Evolutionary conservation across 164 flowering plant species (phyloP).

Genomic region (Liquidambar formosana): DNA sequence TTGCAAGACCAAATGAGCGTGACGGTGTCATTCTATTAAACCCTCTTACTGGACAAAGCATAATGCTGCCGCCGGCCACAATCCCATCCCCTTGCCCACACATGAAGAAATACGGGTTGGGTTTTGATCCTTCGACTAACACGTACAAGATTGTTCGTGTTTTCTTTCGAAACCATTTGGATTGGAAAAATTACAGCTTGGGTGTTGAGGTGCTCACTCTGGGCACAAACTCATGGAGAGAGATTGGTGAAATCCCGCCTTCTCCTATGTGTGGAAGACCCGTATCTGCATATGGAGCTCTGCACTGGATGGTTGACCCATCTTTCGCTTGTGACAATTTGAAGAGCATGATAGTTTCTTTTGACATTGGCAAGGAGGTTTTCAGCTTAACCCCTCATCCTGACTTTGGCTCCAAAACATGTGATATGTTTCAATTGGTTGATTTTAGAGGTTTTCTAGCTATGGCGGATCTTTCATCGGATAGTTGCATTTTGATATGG

Average conservation of each 20-base stretch:
- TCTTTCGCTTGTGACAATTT: background rate
- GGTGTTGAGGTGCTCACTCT: background rate
- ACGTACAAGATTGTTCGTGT: background rate
- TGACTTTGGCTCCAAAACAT: too few relatives aligned
- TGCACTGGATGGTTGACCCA: background rate
- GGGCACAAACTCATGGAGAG: background rate
- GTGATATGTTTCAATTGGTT: background rate
- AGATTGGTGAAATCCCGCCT: background rate
- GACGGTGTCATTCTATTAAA: background rate
- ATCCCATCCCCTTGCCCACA: background rate
- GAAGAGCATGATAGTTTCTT: background rate
- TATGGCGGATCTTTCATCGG: background rate
- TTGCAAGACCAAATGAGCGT: background rate
- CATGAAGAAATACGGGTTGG: background rate
- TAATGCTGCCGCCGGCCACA: background rate
- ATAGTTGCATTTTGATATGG: background rate
- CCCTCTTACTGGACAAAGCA: background rate
- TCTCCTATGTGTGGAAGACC: background rate
- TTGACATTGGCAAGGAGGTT: too few relatives aligned
- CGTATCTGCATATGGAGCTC: background rate
- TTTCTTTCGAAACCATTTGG: too few relatives aligned
- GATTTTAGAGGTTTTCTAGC: background rate
- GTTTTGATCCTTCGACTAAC: background rate
- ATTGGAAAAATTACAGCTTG: too few relatives aligned
- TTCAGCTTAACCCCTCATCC: background rate